These are phyloP conservation scores for Erucastrum elatum DNA, from an alignment of 345 rosid species.

Conservation along the genomic window DNA sequence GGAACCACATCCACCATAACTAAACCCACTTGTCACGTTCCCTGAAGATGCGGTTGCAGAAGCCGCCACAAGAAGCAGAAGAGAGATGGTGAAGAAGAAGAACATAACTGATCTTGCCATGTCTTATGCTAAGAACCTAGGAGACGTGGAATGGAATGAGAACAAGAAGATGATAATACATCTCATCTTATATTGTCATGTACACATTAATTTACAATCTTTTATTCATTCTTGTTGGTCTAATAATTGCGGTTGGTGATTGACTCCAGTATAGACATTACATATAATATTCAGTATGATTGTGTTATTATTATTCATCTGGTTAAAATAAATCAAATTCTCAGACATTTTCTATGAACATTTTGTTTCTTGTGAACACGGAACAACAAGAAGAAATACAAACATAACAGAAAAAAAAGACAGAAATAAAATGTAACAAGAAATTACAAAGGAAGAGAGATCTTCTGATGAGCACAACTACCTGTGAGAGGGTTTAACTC, in stretches of 20 bases:
- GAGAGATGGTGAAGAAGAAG: background rate
- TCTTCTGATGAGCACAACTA: background rate
- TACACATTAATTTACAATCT: background rate
- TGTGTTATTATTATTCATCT: background rate
- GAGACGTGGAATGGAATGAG: background rate
- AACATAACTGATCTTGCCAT: slow-evolving; percentile 10
- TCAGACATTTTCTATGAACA: slow-evolving; percentile 15
- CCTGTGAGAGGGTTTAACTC: slow-evolving; percentile 11
- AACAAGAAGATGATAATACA: background rate
- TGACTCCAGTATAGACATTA: background rate
- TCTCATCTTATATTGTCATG: background rate
- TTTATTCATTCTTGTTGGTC: background rate
- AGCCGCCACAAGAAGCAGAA: background rate
- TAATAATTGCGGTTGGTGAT: slow-evolving; percentile 4
- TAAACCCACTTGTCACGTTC: slow-evolving; percentile 11
- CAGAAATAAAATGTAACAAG: slow-evolving; percentile 14
- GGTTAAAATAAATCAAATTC: background rate
- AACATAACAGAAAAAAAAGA: background rate
- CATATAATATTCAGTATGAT: background rate
- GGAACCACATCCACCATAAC: slow-evolving; percentile 11
- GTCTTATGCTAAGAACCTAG: background rate
- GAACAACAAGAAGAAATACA: background rate
- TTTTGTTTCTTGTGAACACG: slow-evolving; percentile 10
- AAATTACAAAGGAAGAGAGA: slow-evolving; percentile 3
- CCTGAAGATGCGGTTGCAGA: background rate